These are phyloP conservation scores for Colletotrichum falcatum DNA, from an alignment of 2,329 filamentous ascomycete species.

Conservation along the genomic window DNA sequence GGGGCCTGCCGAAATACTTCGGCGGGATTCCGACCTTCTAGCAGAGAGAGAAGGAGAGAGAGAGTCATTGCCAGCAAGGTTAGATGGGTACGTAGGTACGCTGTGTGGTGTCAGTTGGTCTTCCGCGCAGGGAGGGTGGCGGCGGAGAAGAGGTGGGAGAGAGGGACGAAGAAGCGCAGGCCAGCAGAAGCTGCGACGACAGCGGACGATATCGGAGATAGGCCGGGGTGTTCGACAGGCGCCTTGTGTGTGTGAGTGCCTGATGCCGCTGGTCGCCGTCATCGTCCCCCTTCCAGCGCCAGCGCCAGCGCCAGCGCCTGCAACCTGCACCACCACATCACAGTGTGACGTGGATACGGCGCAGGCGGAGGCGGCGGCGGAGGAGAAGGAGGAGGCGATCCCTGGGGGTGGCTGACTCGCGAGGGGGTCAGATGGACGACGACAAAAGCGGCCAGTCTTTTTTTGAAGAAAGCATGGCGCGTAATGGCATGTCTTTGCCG, in stretches of 20 bases:
- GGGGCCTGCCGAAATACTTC: slow-evolving; percentile 18
- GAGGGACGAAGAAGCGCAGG: slow-evolving; percentile 7
- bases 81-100: not conserved
- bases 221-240: slow-evolving; percentile 29
- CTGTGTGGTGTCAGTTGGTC: not conserved
- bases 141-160: slow-evolving; percentile 6
- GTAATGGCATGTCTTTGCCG: slow-evolving; percentile 5
- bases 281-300: slow-evolving; percentile 24
- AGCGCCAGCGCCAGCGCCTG: not conserved
- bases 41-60: no score
- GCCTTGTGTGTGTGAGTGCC: not conserved
- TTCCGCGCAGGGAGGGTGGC: not conserved
- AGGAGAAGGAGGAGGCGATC: not conserved
- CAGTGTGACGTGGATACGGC: slow-evolving; percentile 22
- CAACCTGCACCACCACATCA: not conserved
- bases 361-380: slow-evolving; percentile 14
- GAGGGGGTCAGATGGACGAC: slow-evolving; percentile 28
- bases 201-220: slow-evolving; percentile 43
- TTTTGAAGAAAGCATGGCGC: slow-evolving; percentile 25
- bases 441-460: slow-evolving; percentile 32
- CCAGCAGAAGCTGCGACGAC: not conserved
- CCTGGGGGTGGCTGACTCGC: slow-evolving; percentile 20
- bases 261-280: slow-evolving; percentile 16
- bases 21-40: slow-evolving; percentile 23
- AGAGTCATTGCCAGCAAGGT: not conserved